Percentiles rank a stretch among this genome's conserved stretches.
Evolutionary conservation across 805 yeast genomes (phyloP).

Genomic region (Wickerhamomyces subpelliculosus): DNA sequence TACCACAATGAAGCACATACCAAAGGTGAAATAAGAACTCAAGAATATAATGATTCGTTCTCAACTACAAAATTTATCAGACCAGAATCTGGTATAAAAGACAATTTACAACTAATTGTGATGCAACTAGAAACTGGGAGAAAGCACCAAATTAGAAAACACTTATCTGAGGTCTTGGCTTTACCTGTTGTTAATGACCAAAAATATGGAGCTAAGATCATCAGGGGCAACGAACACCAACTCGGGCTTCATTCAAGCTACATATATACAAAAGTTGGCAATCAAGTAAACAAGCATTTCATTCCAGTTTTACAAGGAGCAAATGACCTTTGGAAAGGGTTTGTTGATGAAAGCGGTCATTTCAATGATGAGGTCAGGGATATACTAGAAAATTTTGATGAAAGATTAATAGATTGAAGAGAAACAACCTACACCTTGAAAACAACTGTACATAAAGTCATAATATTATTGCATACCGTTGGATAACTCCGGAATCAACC

Average conservation of each 20-base stretch:
- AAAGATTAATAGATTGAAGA: background rate
- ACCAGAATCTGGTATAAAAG: slow-evolving; percentile 3
- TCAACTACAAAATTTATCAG: slow-evolving; percentile 11
- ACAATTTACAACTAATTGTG: slow-evolving; percentile 17
- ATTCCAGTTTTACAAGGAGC: slow-evolving; percentile 19
- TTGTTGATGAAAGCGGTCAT: slow-evolving; percentile 19
- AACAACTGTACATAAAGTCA: slow-evolving; percentile 1
- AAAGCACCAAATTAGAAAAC: slow-evolving; percentile 34
- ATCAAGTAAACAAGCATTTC: slow-evolving; percentile 15
- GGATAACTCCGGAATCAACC: slow-evolving; percentile 31
- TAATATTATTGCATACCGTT: background rate
- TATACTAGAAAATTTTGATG: slow-evolving; percentile 18
- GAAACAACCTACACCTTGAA: background rate
- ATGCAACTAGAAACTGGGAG: slow-evolving; percentile 31
- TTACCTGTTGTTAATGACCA: slow-evolving; percentile 26
- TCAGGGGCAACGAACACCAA: slow-evolving; percentile 9
- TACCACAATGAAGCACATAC: background rate
- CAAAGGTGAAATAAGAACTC: slow-evolving; percentile 3
- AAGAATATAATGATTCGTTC: slow-evolving; percentile 1
- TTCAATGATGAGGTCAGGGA: slow-evolving; percentile 17
- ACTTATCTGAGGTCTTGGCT: slow-evolving; percentile 16
- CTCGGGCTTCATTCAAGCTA: slow-evolving; percentile 34
- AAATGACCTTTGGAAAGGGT: slow-evolving; percentile 21
- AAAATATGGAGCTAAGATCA: slow-evolving; percentile 17
- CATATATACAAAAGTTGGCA: slow-evolving; percentile 26